Base-by-base conservation (phyloP, 169 alveolate genomes). In the Plasmodium yoelii region DNA sequence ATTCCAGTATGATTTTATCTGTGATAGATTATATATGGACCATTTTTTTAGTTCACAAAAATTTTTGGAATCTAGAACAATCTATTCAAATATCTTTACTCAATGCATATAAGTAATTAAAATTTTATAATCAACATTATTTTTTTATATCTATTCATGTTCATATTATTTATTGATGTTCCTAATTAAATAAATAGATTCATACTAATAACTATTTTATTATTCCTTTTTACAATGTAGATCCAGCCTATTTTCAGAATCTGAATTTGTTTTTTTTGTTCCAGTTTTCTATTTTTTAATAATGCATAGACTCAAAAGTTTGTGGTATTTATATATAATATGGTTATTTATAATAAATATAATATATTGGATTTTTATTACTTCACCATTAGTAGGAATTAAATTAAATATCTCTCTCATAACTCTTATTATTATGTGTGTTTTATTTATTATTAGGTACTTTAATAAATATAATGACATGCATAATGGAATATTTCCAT, bases 21-120 rank as follows among this genome's bases (percentile, higher is more conserved):
- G 46, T 22, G 12, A n/a, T 68, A 10, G 90, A 82, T 60, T 82
- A 82, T 42, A n/a, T 82, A 12, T 82, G 90, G 90, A 82, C 90
- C 18, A 57, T 69, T 28, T 60, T 82, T 56, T 44, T 82, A 24
- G 84, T 82, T 5, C 69, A 82, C 24, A 55, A 69, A 47, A 82
- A 82, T 82, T 67, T 34, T n/a, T 82, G 90, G 90, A 69, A 15
- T 18, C 28, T 82, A 60, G 47, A 51, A 12, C 22, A 47, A 42
- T 19, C 19, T 22, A 12, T 53, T 18, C 61, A 55, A 44, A 13
- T 10, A 47, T 26, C 51, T 13, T 53, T 82, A 18, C 59, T 55
- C 53, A 56, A 26, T 8, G 59, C 61, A 28, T 53, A 82, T 64
- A 67, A 47, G 90, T 82, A 57, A 15, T 26, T 22, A 51, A 46